Evolutionary conservation across 306 rosid genomes (phyloP).

Genomic region (Fagus crenata): DNA sequence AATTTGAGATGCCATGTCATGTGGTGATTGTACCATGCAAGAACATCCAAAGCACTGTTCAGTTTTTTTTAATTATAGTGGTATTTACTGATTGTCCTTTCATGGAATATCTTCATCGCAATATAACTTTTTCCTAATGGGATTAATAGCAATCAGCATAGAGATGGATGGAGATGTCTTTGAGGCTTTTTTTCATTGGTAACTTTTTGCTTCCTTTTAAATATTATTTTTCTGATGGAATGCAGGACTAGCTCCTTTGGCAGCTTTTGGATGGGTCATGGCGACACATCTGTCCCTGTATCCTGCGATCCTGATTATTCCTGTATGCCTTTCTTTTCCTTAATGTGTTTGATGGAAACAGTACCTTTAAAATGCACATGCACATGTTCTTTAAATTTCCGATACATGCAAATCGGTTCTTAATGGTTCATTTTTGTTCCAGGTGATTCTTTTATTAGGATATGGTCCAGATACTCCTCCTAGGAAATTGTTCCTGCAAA

Average conservation of each 20-base stretch:
- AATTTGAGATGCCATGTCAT: neutral
- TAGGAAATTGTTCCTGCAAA: slow-evolving; percentile 54
- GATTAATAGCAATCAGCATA: neutral
- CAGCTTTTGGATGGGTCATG: slow-evolving; percentile 97
- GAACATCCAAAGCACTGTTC: neutral
- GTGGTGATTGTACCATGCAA: neutral
- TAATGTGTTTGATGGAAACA: neutral
- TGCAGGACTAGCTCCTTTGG: slow-evolving; percentile 70
- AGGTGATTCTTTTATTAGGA: slow-evolving; percentile 78
- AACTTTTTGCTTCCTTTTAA: slow-evolving; percentile 25
- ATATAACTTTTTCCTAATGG: neutral
- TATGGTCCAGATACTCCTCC: slow-evolving; percentile 91
- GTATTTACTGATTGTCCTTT: neutral
- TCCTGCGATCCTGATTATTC: slow-evolving; percentile 75
- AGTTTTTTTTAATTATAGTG: neutral
- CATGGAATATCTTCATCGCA: neutral
- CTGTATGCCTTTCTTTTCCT: slow-evolving; percentile 53
- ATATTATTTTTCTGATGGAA: slow-evolving; percentile 37
- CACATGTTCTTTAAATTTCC: neutral
- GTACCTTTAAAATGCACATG: neutral
- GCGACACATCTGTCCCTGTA: slow-evolving; percentile 91
- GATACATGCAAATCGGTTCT: neutral
- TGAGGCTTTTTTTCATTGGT: slow-evolving; percentile 24
- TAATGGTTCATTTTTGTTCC: slow-evolving; percentile 29
- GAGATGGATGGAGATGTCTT: slow-evolving; percentile 16